A percentile compares a stretch with the other conserved stretches of the same genome.
Evolutionary conservation across 495 filamentous ascomycete species (phyloP).

Genomic region (Rhizodiscina lignyota): DNA sequence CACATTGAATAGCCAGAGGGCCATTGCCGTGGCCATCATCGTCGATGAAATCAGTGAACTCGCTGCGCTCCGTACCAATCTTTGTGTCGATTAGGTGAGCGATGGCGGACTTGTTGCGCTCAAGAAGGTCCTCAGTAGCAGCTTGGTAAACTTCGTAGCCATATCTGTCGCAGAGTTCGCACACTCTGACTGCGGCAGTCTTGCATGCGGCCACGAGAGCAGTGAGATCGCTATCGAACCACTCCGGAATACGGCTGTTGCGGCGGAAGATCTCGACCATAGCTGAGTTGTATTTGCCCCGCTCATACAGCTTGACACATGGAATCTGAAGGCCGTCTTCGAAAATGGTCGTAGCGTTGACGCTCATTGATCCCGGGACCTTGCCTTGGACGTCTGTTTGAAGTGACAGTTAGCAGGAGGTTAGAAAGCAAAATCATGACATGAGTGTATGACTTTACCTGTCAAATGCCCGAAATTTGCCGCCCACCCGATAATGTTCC

Average conservation of each 20-base stretch:
- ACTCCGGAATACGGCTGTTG: conserved; percentile 32
- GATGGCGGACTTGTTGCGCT: conserved; percentile 27
- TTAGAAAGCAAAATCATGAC: too few species aligned
- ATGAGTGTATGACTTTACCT: too few species aligned
- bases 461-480: conserved; percentile 33
- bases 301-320: conserved; percentile 28
- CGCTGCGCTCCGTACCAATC: conserved; percentile 25
- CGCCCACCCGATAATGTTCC: too few species aligned
- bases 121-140: conserved; percentile 26
- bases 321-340: conserved; percentile 37
- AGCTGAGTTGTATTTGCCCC: conserved; percentile 26
- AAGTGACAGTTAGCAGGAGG: too few species aligned
- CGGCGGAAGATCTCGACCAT: conserved; percentile 29
- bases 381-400: conserved; percentile 35
- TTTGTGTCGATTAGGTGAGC: conserved; percentile 28
- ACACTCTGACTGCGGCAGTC: conserved; percentile 26
- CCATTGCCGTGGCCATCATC: conserved; percentile 33
- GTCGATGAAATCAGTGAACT: conserved; percentile 34
- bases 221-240: conserved; percentile 31
- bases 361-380: conserved; percentile 34
- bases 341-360: conserved; percentile 32
- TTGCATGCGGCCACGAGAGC: conserved; percentile 31
- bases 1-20: conserved; percentile 31
- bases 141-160: conserved; percentile 27
- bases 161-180: conserved; percentile 29